Evolutionary conservation across 2,329 filamentous ascomycete species (phyloP).

Genomic region (Pestalotiopsis sp.): DNA sequence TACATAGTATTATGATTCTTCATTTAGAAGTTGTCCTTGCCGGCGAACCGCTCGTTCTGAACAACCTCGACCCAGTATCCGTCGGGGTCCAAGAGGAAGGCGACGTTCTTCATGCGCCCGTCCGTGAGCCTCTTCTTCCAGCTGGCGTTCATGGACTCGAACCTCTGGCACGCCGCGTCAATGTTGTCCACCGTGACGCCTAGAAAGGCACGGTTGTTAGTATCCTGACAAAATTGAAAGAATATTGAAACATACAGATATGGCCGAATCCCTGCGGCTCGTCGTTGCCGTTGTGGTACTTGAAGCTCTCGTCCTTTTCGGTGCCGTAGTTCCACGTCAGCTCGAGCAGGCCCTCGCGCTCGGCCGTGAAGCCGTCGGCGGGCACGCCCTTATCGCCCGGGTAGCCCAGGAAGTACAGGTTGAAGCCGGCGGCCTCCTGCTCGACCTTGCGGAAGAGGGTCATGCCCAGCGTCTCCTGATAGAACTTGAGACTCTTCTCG

Average conservation of each 20-base stretch:
- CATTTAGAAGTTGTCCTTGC: slow-evolving; percentile 53
- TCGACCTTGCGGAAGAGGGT: slow-evolving; percentile 73
- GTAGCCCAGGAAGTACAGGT: slow-evolving; percentile 92
- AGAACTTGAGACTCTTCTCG: slow-evolving; percentile 75
- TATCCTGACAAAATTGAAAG: background rate
- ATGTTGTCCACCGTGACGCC: slow-evolving; percentile 83
- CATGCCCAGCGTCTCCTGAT: slow-evolving; percentile 90
- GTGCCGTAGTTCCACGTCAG: slow-evolving; percentile 84
- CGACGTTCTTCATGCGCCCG: slow-evolving; percentile 90
- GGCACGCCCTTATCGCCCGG: slow-evolving; percentile 56
- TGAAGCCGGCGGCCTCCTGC: slow-evolving; percentile 74
- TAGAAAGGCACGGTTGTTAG: slow-evolving; percentile 30
- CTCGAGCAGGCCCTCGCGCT: slow-evolving; percentile 84
- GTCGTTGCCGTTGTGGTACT: slow-evolving; percentile 90
- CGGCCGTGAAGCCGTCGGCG: slow-evolving; percentile 58
- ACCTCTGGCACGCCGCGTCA: slow-evolving; percentile 83
- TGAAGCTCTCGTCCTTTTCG: slow-evolving; percentile 82
- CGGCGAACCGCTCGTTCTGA: slow-evolving; percentile 73
- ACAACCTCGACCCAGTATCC: slow-evolving; percentile 81
- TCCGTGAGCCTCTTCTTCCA: slow-evolving; percentile 98
- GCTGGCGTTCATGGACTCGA: slow-evolving; percentile 78
- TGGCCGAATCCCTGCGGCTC: slow-evolving; percentile 94
- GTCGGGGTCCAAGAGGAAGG: slow-evolving; percentile 88
- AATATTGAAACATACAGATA: slow-evolving; percentile 65
- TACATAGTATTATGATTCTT: background rate